Base-by-base conservation (phyloP, 345 rosid species). In the Dovyalis caffra region DNA sequence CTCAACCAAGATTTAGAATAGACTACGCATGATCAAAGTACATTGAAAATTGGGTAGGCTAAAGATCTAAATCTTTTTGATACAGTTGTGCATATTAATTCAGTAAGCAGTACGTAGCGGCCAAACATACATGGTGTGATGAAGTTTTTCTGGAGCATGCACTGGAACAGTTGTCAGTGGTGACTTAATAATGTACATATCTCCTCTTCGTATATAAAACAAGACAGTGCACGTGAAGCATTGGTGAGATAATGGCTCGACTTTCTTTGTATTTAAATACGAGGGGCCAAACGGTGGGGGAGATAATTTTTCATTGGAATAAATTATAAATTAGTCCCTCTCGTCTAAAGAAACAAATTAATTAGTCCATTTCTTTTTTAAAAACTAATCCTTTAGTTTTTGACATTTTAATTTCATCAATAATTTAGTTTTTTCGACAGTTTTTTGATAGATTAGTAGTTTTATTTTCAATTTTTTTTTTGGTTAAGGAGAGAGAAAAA, bases 201-300 rank as follows among this genome's bases (percentile, higher is more conserved):
- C 28, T 56, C 28, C 61, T 23, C 8, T 56, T 56, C 61, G 28
- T 18, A 4, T 4, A 68, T 29, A 31, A 25, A 57, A 53, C 32
- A 35, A 58, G 67, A 71, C 75, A 71, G 2, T 20, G 57, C 75
- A 71, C 75, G 67, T 61, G 75, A 60, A 38, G 75, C 67, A 38
- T 58, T 20, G 2, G 66, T 61, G 56, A 60, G 75, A 38, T 8
- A 71, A 28, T 3, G 6, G 40, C 67, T 25, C 34, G 34, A 9
- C 57, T 49, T 58, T 25, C 15, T 29, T 28, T 61, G 57, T 68
- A 62, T 72, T 60, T 16, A 72, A 35, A 65, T 20, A 31, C 5
- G 25, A 60, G 23, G 56, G 66, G 56, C 53, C 74, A 20, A 1
- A 1, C 74, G 74, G 23, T 37, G 66, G 51, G 15, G 25, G 3